Evolutionary conservation across 768 basidiomycete genomes (phyloP).

Genomic region (Heimioporus sp.): DNA sequence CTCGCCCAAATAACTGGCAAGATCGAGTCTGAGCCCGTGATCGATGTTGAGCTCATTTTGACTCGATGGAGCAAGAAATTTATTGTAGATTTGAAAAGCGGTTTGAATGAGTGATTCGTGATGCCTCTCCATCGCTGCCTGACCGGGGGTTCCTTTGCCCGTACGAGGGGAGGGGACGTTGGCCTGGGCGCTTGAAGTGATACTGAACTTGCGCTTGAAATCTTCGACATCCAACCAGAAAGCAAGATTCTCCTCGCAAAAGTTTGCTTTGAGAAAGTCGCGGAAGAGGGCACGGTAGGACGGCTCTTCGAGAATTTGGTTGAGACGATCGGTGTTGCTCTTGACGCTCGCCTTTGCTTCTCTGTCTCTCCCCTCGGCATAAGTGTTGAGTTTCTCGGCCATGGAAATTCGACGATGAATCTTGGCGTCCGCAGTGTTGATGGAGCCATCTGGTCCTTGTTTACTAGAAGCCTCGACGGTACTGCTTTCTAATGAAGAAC

Average conservation of each 20-base stretch:
- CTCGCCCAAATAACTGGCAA: conserved; percentile 90
- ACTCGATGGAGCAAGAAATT: conserved; percentile 93
- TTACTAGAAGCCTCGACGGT: conserved; percentile 22
- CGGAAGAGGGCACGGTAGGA: conserved; percentile 87
- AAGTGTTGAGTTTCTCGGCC: conserved; percentile 62
- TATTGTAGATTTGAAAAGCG: conserved; percentile 92
- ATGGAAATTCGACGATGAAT: conserved; percentile 78
- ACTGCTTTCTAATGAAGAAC: conserved; percentile 55
- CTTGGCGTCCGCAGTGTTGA: conserved; percentile 49
- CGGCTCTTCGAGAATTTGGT: conserved; percentile 91
- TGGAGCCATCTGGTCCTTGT: conserved; percentile 25
- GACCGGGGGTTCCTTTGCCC: conserved; percentile 60
- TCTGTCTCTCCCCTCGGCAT: conserved; percentile 49
- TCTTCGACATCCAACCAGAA: conserved; percentile 98
- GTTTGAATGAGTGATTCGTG: conserved; percentile 94
- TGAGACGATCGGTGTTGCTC: conserved; percentile 88
- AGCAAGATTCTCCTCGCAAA: conserved; percentile 96
- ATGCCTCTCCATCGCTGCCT: conserved; percentile 93
- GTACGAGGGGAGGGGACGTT: conserved; percentile 40
- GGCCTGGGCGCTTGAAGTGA: conserved; percentile 88
- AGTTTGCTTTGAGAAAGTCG: conserved; percentile 90
- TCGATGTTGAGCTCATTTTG: conserved; percentile 98
- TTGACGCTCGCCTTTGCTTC: conserved; percentile 60
- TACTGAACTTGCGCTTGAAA: conserved; percentile 94
- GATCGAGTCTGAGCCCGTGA: conserved; percentile 91